These are phyloP conservation scores for Acacia pycnantha DNA, from an alignment of 331 rosid genomes.

Conservation along the genomic window DNA sequence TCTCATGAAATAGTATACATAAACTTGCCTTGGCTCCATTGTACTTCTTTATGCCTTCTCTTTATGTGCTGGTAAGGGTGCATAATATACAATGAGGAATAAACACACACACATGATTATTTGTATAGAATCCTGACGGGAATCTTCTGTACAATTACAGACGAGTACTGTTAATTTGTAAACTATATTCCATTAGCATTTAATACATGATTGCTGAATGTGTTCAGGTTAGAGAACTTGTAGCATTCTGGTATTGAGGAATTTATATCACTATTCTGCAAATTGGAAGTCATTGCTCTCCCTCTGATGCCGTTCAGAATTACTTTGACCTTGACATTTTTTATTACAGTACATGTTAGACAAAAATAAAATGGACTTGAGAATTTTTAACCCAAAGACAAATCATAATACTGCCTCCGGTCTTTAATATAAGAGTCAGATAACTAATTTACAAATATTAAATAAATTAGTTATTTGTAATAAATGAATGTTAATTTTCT, in stretches of 20 bases:
- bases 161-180: slow-evolving; percentile 14
- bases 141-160: slow-evolving; percentile 18
- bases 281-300: not conserved
- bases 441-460: too few species aligned
- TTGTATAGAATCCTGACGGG: not conserved
- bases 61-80: slow-evolving; percentile 14
- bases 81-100: slow-evolving; percentile 23
- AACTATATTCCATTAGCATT: slow-evolving; percentile 11
- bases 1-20: not conserved
- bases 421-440: too few species aligned
- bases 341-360: not conserved
- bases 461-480: too few species aligned
- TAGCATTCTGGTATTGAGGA: not conserved
- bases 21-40: slow-evolving; percentile 16
- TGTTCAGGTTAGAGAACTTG: slow-evolving; percentile 19
- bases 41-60: not conserved
- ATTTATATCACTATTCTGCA: not conserved
- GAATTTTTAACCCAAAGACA: not conserved
- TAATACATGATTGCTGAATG: slow-evolving; percentile 12
- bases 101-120: slow-evolving; percentile 8
- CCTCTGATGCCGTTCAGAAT: not conserved
- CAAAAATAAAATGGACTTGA: not conserved
- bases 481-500: too few species aligned
- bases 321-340: not conserved
- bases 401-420: too few species aligned